Evolutionary conservation across 2,329 filamentous ascomycete species (phyloP), one percentile per base, ranked within the genome.

Genomic region (Fusarium graminum): DNA sequence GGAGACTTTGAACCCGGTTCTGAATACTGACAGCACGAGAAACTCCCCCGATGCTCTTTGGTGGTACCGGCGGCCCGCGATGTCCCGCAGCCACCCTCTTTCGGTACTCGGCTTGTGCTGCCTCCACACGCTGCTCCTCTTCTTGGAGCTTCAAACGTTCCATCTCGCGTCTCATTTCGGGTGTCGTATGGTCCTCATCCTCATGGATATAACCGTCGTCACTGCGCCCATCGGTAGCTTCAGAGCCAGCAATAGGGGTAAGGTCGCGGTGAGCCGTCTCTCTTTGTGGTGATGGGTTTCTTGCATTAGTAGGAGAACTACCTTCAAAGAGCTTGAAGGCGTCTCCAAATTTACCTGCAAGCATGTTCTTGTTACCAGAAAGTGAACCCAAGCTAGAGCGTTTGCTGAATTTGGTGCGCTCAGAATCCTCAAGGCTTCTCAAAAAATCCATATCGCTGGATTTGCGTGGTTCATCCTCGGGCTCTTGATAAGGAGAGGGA

Each of bases 261-360:
- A 91, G 79, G 70, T 78, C 83, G 77, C 77, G 82, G 61, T 74
- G 83, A 67, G 79, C 83, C 28, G 77, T 71, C 52, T 82, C 82
- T 69, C 82, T 83, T 26, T 81, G 77, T 6, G 83, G 84, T 7
- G 84, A 86, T 2, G 83, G 80, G 14, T 82, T 81, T 34, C 82
- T 79, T 8, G 75, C 16, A 71, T 72, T 12, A 68, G 65, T 22
- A 46, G 66, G 72, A 73, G 60, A 77, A 59, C 82, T 85, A 25
- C 82, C 84, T 76, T 99, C 95, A 70, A 98, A 98, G 7, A 91
- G 87, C 74, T 94, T 93, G 80, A 98, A 97, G 4, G 94, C 94
- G 72, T 97, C 94, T 1, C 94, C 93, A 76, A 98, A 97, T 70
- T 91, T 93, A 25, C 93, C 92, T 7, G 89, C 90, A n/a, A 97